phyloP scores from a whole-genome alignment of 2,329 filamentous ascomycete species.

The Diaporthe ilicicola region DNA sequence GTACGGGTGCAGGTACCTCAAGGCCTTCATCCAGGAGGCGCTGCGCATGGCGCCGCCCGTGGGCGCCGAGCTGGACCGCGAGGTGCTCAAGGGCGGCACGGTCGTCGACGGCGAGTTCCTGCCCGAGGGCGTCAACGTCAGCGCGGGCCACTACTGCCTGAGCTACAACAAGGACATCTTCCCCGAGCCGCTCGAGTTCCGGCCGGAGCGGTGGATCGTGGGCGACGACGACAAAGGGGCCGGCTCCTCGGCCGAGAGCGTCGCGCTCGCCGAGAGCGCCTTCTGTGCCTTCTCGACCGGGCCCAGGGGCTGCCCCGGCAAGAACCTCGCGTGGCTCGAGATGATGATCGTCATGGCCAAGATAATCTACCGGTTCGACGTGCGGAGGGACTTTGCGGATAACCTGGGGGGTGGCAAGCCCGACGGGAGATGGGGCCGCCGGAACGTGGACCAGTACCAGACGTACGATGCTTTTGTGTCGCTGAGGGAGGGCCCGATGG shows the following conservation, averaged over 20 bases:
- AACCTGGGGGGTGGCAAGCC: slow-evolving; percentile 13
- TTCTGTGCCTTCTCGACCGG: slow-evolving; percentile 26
- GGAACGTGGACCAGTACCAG: slow-evolving; percentile 28
- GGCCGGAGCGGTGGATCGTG: slow-evolving; percentile 28
- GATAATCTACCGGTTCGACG: slow-evolving; percentile 15
- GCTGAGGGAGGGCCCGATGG: slow-evolving; percentile 24
- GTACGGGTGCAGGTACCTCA: slow-evolving; percentile 35
- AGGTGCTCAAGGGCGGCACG: slow-evolving; percentile 23
- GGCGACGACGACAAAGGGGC: neutral
- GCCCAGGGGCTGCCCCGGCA: slow-evolving; percentile 12
- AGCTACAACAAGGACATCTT: slow-evolving; percentile 27
- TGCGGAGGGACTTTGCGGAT: slow-evolving; percentile 7
- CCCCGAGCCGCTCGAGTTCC: slow-evolving; percentile 18
- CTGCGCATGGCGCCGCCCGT: slow-evolving; percentile 43
- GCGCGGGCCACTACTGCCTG: slow-evolving; percentile 26
- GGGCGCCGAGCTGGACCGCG: slow-evolving; percentile 13
- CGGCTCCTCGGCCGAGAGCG: slow-evolving; percentile 14
- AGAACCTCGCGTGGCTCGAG: slow-evolving; percentile 23
- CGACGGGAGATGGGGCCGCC: neutral
- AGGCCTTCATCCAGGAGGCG: slow-evolving; percentile 42
- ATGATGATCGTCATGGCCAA: slow-evolving; percentile 29
- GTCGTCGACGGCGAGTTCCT: slow-evolving; percentile 27
- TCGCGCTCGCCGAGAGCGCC: slow-evolving; percentile 22
- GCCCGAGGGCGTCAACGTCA: slow-evolving; percentile 23
- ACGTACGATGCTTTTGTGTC: slow-evolving; percentile 28